Percentiles rank a stretch among this genome's conserved stretches.
Conservation (phyloP, 1,139 yeast genomes). For the Saccharomyces hybrid region DNA sequence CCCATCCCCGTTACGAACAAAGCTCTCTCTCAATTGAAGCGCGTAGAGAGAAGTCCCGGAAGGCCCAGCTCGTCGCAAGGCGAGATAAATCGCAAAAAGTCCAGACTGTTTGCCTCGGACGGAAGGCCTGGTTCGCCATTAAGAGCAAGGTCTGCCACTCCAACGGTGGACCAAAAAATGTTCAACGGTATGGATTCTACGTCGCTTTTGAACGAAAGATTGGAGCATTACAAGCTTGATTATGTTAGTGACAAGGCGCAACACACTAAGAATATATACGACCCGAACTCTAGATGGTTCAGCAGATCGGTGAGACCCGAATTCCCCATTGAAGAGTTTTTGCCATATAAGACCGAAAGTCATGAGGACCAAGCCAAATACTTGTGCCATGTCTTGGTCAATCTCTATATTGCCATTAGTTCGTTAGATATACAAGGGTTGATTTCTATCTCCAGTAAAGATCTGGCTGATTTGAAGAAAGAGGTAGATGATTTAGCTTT, state of each 20-base stretch:
- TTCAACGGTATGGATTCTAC: constrained; percentile 21
- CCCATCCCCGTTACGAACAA: constrained; percentile 1
- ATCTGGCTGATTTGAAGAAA: constrained; percentile 37
- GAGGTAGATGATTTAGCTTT: constrained; percentile 48
- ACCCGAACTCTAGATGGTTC: constrained; percentile 50
- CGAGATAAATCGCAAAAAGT: constrained; percentile 15
- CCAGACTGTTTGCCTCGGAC: constrained; percentile 13
- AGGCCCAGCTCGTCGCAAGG: constrained; percentile 19
- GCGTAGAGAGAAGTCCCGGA: background rate
- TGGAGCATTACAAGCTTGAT: constrained; percentile 48
- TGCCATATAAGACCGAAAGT: constrained; percentile 74
- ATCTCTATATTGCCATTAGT: constrained; percentile 69
- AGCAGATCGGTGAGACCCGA: constrained; percentile 48
- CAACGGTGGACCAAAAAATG: constrained; percentile 13
- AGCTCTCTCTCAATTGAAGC: background rate
- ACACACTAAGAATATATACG: constrained; percentile 37
- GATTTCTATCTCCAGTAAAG: constrained; percentile 59
- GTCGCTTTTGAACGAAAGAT: constrained; percentile 31
- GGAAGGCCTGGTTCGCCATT: constrained; percentile 3
- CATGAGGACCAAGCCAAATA: constrained; percentile 67
- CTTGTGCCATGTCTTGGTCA: constrained; percentile 69
- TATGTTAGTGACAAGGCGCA: constrained; percentile 46
- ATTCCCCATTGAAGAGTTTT: constrained; percentile 49
- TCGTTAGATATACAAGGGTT: constrained; percentile 73
- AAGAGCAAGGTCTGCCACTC: constrained; percentile 27